Evolutionary conservation across 2,329 filamentous ascomycete genomes (phyloP).

Genomic region (Aspergillus fumigatus): DNA sequence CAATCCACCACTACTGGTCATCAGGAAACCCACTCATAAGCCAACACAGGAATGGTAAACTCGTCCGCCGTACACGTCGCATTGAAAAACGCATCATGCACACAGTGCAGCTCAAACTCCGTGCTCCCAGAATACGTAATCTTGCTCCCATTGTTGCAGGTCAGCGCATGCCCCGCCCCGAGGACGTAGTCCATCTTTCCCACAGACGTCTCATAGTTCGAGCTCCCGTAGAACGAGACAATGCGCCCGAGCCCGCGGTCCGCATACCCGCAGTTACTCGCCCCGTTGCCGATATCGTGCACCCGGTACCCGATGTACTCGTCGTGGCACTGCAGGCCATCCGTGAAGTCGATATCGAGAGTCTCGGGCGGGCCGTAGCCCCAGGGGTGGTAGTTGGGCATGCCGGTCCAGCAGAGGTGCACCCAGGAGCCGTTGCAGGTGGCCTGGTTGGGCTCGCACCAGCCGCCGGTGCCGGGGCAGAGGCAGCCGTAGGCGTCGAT

Average conservation of each 20-base stretch:
- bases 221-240: conserved; percentile 25
- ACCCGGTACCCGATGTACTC: conserved; percentile 27
- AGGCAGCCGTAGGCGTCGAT: conserved; percentile 21
- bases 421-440: conserved; percentile 24
- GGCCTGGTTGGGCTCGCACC: conserved; percentile 20
- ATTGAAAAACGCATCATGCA: conserved; percentile 24
- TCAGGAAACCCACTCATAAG: conserved; percentile 21
- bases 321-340: conserved; percentile 23
- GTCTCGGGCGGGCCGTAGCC: conserved; percentile 24
- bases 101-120: conserved; percentile 20
- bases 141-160: conserved; percentile 22
- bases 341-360: conserved; percentile 21
- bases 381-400: conserved; percentile 29
- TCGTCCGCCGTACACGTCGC: conserved; percentile 23
- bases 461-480: conserved; percentile 14
- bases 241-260: conserved; percentile 21
- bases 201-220: conserved; percentile 13
- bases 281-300: conserved; percentile 25
- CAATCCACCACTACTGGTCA: not conserved
- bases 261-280: conserved; percentile 25
- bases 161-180: conserved; percentile 21
- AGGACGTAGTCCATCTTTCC: conserved; percentile 23
- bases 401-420: conserved; percentile 23
- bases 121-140: conserved; percentile 24
- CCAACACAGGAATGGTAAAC: conserved; percentile 23